Conservation (phyloP, 139 green algal genomes). For the Pleodorina starrii region DNA sequence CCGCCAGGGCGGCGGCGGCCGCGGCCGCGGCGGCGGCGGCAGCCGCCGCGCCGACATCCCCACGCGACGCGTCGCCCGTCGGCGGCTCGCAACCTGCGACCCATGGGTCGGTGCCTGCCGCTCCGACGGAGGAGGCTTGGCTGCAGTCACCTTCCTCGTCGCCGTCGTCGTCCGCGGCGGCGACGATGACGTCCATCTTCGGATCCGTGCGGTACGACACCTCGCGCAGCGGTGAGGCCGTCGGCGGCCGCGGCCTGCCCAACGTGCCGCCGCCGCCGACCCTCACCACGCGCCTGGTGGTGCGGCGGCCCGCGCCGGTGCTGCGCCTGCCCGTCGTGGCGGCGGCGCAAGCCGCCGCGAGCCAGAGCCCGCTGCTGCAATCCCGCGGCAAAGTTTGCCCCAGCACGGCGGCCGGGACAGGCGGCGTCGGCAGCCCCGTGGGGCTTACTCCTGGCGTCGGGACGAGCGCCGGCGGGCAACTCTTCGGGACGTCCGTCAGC, state of each 20-base stretch:
- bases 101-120: background rate
- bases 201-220: background rate
- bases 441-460: background rate
- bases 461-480: background rate
- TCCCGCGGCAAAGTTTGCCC: background rate
- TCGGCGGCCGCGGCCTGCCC: background rate
- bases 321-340: slow-evolving; percentile 31
- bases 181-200: background rate
- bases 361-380: background rate
- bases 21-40: background rate
- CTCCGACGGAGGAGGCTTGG: background rate
- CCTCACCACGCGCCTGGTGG: slow-evolving; percentile 6
- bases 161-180: background rate
- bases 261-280: slow-evolving; percentile 12
- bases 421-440: background rate
- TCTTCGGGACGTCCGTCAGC: background rate
- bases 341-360: slow-evolving; percentile 18
- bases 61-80: background rate
- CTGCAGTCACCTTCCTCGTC: background rate
- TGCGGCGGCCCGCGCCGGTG: slow-evolving; percentile 13
- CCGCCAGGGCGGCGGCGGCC: background rate
- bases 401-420: background rate
- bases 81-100: background rate
- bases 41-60: background rate
- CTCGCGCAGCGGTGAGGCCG: background rate